These are phyloP conservation scores for Poa pratensis DNA, from an alignment of 176 grass and related monocot species.

Conservation along the genomic window DNA sequence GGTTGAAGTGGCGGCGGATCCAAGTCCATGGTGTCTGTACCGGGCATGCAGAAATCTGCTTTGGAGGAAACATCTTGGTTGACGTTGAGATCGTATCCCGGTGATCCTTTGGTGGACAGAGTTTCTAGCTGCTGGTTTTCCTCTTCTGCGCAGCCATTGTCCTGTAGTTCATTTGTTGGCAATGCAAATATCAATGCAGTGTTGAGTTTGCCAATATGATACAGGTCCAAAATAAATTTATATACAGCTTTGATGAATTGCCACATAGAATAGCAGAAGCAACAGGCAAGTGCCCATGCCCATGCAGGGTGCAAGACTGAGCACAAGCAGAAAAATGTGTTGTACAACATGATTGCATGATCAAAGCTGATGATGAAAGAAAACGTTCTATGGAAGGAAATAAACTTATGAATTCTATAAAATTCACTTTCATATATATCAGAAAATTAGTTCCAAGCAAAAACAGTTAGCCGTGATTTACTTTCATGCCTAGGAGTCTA, in stretches of 20 bases:
- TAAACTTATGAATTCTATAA: neutral
- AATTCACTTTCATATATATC: neutral
- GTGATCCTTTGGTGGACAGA: conserved; percentile 19
- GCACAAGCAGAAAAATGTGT: neutral
- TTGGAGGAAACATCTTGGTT: conserved; percentile 29
- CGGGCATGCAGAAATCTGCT: conserved; percentile 10
- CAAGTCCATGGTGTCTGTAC: conserved; percentile 37
- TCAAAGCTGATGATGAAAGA: neutral
- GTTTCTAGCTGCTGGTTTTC: conserved; percentile 4
- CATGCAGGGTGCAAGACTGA: neutral
- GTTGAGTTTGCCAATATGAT: neutral
- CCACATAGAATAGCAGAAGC: neutral
- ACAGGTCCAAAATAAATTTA: neutral
- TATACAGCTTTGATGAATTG: neutral
- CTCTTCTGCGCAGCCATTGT: neutral
- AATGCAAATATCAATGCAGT: neutral
- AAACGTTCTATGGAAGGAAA: neutral
- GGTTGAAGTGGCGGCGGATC: conserved; percentile 38
- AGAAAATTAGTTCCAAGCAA: neutral
- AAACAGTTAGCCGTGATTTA: neutral
- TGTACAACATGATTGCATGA: neutral
- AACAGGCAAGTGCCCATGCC: neutral
- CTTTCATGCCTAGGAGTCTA: neutral
- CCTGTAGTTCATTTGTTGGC: conserved; percentile 40
- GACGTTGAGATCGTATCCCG: conserved; percentile 22